Base-by-base conservation (phyloP, 2,329 filamentous ascomycete genomes). In the Colletotrichum brevisporum region DNA sequence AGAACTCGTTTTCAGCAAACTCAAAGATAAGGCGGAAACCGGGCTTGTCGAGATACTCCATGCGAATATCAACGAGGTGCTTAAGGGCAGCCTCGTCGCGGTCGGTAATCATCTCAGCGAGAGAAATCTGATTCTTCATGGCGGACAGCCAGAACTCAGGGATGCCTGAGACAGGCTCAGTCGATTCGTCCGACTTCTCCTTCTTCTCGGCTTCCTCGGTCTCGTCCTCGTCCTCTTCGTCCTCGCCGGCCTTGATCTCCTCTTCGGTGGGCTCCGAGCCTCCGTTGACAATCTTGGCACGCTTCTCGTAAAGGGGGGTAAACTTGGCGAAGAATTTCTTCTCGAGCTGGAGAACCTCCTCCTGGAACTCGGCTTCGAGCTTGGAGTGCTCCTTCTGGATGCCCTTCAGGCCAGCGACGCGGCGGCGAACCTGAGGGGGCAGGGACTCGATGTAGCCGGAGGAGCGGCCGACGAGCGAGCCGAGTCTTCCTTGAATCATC, bases 251-350 rank as follows among this genome's bases (percentile, higher is more conserved):
- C 83, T 93, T 89, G 75, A 99, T 85, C 82, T 98, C 94, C 45
- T 91, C 90, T 65, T 97, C 93, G 70, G 92, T 94, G 36, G 96
- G 96, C 85, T 99, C 96, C 70, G 85, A 81, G 72, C 85, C 84
- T 75, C 96, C 96, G 83, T 98, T 98, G 82, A 99, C 88, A 76
- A 99, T 98, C 76, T 91, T 89, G 71, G 95, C 90, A 82, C 96
- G 95, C 88, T 96, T 96, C 88, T 98, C 86, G 85, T 99, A 99
- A 57, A 99, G 90, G 70, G 96, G 96, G 63, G 94, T 97, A 85
- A 98, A 99, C 85, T 98, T 98, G 84, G 93, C 94, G 77, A 98
- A 98, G 84, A 97, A 99, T 86, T 98, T 98, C 90, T 99, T 99
- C 89, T 99, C 96, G 31, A 99, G 90, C 83, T 98, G 92, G 68